Base-by-base conservation (phyloP, 2,329 filamentous ascomycete species). In the Aspergillus pseudoviridinutans region DNA sequence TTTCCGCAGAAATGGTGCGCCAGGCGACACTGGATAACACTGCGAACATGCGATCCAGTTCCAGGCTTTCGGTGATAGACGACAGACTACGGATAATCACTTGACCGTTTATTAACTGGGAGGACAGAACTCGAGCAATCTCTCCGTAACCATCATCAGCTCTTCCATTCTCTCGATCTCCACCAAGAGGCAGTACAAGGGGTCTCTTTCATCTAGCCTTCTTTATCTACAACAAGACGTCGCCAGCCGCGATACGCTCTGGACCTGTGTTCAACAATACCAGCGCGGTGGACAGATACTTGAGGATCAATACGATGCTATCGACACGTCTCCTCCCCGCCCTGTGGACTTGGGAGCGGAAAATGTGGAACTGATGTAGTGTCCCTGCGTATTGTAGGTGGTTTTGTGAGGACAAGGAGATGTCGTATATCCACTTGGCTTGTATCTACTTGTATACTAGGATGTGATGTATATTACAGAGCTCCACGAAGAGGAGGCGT, bases 211-310 rank as follows among this genome's bases (percentile, higher is more conserved):
- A 27, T 14, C 44, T 47, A 47, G 8, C 22, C 24, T 24, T 24
- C 44, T 24, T 24, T 24, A 50, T 41, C 27, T 25, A 28, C 47
- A 17, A 51, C 62, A 64, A 49, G 61, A 70, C 71, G 68, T 67
- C 68, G 59, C 69, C 66, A 25, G 64, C 66, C 57, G 70, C 71
- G 54, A 58, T 71, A 47, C 59, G 60, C 22, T 57, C 64, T n/a
- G 58, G 56, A 20, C 24, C 55, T 42, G 64, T 60, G 51, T 65
- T 67, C 56, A 74, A 79, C 69, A 76, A 68, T 28, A 67, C 25
- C 25, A 79, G 66, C 79, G 78, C 55, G 80, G 85, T 69, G 83
- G 83, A 49, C 78, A 80, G 42, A 82, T 82, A 24, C 79, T 86
- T 29, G 83, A 86, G 68, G 79, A 80, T 2, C 78, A 80, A 12